Conservation (phyloP, 2,329 filamentous ascomycete species). For the Claviceps fusiformis region DNA sequence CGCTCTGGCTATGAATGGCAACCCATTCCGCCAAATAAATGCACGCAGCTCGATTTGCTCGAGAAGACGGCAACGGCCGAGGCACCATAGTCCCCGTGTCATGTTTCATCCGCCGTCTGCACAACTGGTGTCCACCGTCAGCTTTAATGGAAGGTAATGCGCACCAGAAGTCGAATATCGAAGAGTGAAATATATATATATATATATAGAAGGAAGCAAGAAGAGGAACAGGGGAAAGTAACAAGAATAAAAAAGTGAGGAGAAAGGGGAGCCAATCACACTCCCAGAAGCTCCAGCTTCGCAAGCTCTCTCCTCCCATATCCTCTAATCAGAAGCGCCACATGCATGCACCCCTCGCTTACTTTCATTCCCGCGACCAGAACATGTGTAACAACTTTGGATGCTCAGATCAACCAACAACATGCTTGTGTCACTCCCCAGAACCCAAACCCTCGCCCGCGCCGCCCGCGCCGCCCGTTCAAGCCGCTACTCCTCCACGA, state of each 20-base stretch:
- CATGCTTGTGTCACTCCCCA: not conserved
- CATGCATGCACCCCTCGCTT: not conserved
- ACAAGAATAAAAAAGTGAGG: too few species aligned
- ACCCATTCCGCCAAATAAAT: not conserved
- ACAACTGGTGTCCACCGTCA: not conserved
- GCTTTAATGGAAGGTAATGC: not conserved
- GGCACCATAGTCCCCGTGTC: not conserved
- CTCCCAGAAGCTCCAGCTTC: not conserved
- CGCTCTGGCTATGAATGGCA: too few species aligned
- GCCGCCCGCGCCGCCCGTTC: not conserved
- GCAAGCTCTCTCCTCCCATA: not conserved
- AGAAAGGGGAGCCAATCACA: too few species aligned
- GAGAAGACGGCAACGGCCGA: too few species aligned
- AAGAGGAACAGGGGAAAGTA: too few species aligned
- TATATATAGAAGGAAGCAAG: too few species aligned
- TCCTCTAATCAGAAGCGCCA: not conserved
- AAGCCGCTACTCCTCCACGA: slow-evolving; percentile 8
- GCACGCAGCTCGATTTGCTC: not conserved
- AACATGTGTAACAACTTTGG: not conserved
- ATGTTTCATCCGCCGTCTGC: not conserved
- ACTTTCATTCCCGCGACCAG: not conserved
- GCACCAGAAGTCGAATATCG: not conserved
- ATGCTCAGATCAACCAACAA: not conserved
- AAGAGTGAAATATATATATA: too few species aligned
- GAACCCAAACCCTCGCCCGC: not conserved